Conservation (phyloP, 805 yeast species). For the Torulaspora quercuum region DNA sequence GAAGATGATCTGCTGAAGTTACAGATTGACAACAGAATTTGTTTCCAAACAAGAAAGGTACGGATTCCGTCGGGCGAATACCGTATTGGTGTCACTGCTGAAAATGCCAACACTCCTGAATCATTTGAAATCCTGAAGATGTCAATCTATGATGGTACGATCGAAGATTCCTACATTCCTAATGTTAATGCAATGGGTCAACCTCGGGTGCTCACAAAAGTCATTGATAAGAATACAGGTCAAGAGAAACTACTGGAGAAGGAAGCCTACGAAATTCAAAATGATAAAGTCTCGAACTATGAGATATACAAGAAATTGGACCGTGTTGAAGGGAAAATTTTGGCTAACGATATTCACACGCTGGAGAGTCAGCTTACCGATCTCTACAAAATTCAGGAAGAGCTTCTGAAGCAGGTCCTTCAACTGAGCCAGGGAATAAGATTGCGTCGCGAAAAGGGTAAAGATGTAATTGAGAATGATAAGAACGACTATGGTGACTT, state of each 20-base stretch:
- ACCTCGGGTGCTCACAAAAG: constrained; percentile 45
- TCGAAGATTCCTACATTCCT: constrained; percentile 55
- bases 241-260: constrained; percentile 33
- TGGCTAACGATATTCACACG: constrained; percentile 34
- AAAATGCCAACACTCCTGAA: constrained; percentile 46
- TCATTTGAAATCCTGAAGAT: constrained; percentile 62
- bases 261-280: constrained; percentile 25
- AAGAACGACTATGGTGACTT: constrained; percentile 28
- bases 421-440: constrained; percentile 15
- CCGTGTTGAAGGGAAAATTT: constrained; percentile 35
- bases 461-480: constrained; percentile 9
- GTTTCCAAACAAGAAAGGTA: constrained; percentile 61
- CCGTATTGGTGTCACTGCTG: constrained; percentile 54
- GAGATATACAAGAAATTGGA: constrained; percentile 32
- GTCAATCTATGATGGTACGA: constrained; percentile 51
- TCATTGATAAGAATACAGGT: constrained; percentile 38
- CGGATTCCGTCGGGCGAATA: constrained; percentile 42
- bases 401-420: constrained; percentile 23
- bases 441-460: constrained; percentile 3
- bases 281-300: constrained; percentile 25
- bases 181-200: constrained; percentile 48
- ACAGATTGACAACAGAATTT: constrained; percentile 68
- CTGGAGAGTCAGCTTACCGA: constrained; percentile 27
- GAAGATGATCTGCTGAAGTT: constrained; percentile 49
- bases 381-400: constrained; percentile 25